Conservation (phyloP, 129 eudicot genomes). For the Tagetes patula region DNA sequence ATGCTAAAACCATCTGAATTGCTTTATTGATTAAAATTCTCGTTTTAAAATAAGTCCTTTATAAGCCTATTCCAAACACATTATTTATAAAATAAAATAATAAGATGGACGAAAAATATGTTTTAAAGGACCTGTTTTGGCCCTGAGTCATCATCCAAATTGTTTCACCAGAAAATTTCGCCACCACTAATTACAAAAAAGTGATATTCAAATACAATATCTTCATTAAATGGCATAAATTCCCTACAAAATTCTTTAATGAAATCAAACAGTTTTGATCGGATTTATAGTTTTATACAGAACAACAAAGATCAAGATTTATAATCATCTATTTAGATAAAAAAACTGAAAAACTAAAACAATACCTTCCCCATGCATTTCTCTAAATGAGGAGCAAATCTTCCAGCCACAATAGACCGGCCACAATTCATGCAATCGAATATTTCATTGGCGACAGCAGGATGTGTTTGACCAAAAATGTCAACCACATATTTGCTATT, state of each 20-base stretch:
- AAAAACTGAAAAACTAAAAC: background rate
- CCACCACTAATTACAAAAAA: background rate
- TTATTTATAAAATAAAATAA: background rate
- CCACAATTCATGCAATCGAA: slow-evolving; percentile 97
- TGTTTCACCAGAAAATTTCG: background rate
- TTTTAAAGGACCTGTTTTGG: background rate
- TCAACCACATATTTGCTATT: slow-evolving; percentile 83
- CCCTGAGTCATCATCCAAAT: background rate
- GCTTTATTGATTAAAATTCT: background rate
- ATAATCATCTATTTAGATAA: background rate
- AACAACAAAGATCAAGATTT: background rate
- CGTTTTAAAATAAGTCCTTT: background rate
- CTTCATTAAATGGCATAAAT: background rate
- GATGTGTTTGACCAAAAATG: slow-evolving; percentile 98
- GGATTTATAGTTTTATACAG: background rate
- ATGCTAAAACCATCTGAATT: background rate
- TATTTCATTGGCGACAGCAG: slow-evolving; percentile 78
- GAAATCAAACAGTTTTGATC: background rate
- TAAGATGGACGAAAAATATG: slow-evolving; percentile 2
- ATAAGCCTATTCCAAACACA: background rate
- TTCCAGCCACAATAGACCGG: slow-evolving; percentile 78
- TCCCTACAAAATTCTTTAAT: background rate
- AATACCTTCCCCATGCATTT: slow-evolving; percentile 99
- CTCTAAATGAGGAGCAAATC: slow-evolving; percentile 97
- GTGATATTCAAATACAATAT: background rate